Conservation (phyloP, 768 basidiomycete species). For the Rhodotorula graminis region DNA sequence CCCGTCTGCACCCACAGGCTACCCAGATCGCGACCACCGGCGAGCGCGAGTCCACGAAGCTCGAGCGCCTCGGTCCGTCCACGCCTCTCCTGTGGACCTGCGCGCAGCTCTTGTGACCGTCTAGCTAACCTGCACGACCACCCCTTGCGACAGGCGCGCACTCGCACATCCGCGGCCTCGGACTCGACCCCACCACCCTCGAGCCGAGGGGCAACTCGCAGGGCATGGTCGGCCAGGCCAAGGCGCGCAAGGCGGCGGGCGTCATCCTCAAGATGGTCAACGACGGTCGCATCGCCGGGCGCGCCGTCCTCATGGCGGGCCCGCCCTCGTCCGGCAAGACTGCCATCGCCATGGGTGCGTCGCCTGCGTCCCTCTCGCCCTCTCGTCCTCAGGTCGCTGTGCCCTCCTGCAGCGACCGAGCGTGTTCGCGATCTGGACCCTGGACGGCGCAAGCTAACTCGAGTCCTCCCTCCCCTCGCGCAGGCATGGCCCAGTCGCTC, state of each 20-base stretch:
- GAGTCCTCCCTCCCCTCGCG: too few relatives aligned
- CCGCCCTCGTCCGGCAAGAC: constrained; percentile 97
- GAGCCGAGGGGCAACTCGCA: constrained; percentile 84
- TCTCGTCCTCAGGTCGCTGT: not conserved
- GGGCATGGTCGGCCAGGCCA: constrained; percentile 95
- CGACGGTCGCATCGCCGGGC: constrained; percentile 88
- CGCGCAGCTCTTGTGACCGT: not conserved
- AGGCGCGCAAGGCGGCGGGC: constrained; percentile 94
- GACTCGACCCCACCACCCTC: constrained; percentile 75
- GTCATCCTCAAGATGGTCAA: constrained; percentile 98
- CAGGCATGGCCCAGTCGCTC: constrained; percentile 93
- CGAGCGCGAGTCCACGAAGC: constrained; percentile 46
- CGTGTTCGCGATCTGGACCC: too few relatives aligned
- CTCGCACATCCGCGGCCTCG: constrained; percentile 88
- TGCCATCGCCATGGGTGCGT: constrained; percentile 87
- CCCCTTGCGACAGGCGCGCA: constrained; percentile 45
- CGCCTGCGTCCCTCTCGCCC: not conserved
- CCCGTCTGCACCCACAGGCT: not conserved
- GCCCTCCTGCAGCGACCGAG: not conserved
- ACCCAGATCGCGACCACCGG: constrained; percentile 20
- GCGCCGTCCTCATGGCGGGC: constrained; percentile 94
- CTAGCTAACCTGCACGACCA: not conserved
- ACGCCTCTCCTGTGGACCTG: not conserved
- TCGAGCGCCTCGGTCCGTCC: constrained; percentile 48
- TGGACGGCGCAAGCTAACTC: too few relatives aligned